Percentiles rank a stretch among this genome's conserved stretches.
Conservation (phyloP, 805 yeast genomes). For the Lipomyces yamanashiensis region DNA sequence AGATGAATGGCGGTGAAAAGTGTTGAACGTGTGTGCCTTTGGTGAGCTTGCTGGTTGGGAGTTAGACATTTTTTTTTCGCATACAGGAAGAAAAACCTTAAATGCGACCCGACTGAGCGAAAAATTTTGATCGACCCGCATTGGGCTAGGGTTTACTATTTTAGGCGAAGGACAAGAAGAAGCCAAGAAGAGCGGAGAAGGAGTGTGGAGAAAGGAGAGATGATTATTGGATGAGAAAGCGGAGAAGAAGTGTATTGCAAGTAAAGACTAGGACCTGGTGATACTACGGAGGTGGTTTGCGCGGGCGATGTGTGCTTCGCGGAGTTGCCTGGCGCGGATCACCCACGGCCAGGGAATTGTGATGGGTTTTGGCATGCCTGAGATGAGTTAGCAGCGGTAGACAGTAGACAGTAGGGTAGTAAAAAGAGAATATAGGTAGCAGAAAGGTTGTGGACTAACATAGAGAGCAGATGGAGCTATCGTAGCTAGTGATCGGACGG, state of each 20-base stretch:
- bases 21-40: no score
- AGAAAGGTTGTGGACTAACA: not conserved
- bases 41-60: constrained; percentile 3
- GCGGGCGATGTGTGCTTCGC: not conserved
- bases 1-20: not conserved
- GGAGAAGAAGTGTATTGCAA: not conserved
- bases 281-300: not conserved
- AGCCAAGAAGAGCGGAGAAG: not conserved
- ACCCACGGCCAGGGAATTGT: constrained; percentile 12
- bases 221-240: not conserved
- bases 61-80: not conserved
- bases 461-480: not conserved
- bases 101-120: no score
- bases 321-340: not conserved
- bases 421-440: not conserved
- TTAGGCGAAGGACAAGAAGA: not conserved
- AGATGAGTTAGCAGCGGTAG: not conserved
- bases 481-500: not conserved
- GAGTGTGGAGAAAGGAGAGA: not conserved
- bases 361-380: constrained; percentile 9
- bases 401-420: no score
- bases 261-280: not conserved
- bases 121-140: not conserved
- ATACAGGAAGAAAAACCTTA: no score
- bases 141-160: constrained; percentile 1